Percentiles rank a stretch among this genome's conserved stretches.
These are phyloP conservation scores for Aureobasidium sp. DNA, from an alignment of 2,329 filamentous ascomycete genomes.

Conservation along the genomic window DNA sequence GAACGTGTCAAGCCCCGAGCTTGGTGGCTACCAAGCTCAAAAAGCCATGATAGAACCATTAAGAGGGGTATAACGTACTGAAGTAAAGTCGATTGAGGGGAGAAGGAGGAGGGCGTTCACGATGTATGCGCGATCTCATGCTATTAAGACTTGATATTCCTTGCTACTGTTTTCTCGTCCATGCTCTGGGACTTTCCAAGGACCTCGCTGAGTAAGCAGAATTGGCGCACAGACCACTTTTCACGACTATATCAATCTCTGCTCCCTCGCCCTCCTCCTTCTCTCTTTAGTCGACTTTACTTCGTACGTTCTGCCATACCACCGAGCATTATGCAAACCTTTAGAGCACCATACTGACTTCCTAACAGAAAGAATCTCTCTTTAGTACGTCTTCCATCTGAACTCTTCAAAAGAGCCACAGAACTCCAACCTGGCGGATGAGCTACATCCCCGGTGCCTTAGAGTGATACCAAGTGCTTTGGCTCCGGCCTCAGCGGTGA, in stretches of 20 bases:
- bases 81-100: conserved; percentile 13
- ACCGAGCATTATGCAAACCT: too few species aligned
- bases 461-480: conserved; percentile 59
- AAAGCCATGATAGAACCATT: not conserved
- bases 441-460: conserved; percentile 72
- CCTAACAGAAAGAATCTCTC: conserved; percentile 61
- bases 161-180: too few species aligned
- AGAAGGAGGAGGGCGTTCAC: conserved; percentile 7
- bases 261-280: conserved; percentile 12
- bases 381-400: conserved; percentile 94
- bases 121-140: too few species aligned
- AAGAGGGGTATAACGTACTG: not conserved
- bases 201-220: not conserved
- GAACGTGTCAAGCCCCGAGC: not conserved
- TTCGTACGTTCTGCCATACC: not conserved
- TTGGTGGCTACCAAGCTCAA: not conserved
- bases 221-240: not conserved
- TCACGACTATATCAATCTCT: not conserved
- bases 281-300: conserved; percentile 14
- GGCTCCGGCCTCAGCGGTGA: conserved; percentile 12
- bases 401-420: conserved; percentile 89
- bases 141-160: too few species aligned
- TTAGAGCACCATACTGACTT: not conserved
- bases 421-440: conserved; percentile 93
- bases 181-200: not conserved